A percentile compares a stretch with the other conserved stretches of the same genome.
Evolutionary conservation across 441 rosid species (phyloP).

Genomic region (Capsella rubella): DNA sequence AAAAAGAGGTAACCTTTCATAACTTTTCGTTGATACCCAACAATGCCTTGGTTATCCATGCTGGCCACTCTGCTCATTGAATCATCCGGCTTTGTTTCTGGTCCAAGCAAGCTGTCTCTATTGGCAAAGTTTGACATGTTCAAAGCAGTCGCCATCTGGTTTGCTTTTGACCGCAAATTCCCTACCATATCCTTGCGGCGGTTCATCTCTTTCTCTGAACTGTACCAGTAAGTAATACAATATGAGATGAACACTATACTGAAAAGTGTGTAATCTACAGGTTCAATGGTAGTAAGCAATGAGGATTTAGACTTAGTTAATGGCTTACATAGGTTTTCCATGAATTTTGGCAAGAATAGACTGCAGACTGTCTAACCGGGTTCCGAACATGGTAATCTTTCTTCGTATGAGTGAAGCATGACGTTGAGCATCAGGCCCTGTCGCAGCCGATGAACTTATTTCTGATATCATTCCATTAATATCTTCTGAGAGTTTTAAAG

Average conservation of each 20-base stretch:
- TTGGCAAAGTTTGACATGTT: slow-evolving; percentile 89
- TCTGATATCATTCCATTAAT: slow-evolving; percentile 86
- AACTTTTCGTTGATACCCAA: slow-evolving; percentile 86
- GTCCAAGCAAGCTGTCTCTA: slow-evolving; percentile 87
- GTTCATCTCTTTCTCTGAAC: slow-evolving; percentile 95
- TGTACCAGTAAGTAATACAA: slow-evolving; percentile 41
- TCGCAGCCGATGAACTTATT: slow-evolving; percentile 52
- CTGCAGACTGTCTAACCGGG: slow-evolving; percentile 79
- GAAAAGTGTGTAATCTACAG: background rate
- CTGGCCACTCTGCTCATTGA: slow-evolving; percentile 67
- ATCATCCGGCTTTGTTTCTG: slow-evolving; percentile 74
- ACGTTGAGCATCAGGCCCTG: slow-evolving; percentile 90
- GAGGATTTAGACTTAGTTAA: background rate
- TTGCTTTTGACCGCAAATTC: slow-evolving; percentile 74
- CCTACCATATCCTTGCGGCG: slow-evolving; percentile 84
- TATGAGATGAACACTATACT: background rate
- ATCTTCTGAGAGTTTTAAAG: slow-evolving; percentile 79
- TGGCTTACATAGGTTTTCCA: slow-evolving; percentile 74
- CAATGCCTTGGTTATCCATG: slow-evolving; percentile 87
- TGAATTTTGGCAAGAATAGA: slow-evolving; percentile 75
- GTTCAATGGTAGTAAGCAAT: background rate
- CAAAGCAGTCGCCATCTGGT: slow-evolving; percentile 83
- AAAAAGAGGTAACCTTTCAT: slow-evolving; percentile 71
- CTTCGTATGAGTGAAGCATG: slow-evolving; percentile 86
- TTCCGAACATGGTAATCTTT: slow-evolving; percentile 87